Base-by-base conservation (phyloP, 2,329 filamentous ascomycete genomes). In the Calcarisporium arbuscula region DNA sequence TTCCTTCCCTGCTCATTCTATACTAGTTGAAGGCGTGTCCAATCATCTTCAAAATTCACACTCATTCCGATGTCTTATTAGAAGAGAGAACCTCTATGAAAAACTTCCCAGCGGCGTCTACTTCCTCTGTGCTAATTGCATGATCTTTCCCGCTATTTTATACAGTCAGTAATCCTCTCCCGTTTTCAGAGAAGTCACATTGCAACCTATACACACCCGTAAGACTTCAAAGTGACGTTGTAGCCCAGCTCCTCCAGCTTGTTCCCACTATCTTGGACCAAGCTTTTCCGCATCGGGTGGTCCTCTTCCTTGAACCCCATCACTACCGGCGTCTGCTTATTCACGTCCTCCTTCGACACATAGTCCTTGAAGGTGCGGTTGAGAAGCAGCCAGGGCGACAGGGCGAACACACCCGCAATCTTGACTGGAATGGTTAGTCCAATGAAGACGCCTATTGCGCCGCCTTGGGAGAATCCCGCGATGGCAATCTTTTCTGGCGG, bases 301-400 rank as follows among this genome's bases (percentile, higher is more conserved):
- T 98, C 90, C 1, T 62, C 63, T 41, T 80, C 74, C n/a, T 92
- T 92, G 50, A 96, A 92, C 10, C 76, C 87, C 80, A 95, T 83
- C 60, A 92, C 85, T 43, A 96, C 79, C 2, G 85, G 84, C 2
- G 87, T 95, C 26, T 82, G 68, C 58, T 80, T 77, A 46, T 73
- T 68, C 38, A 41, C 28, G 67, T 70, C 62, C 19, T 35, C 48
- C 9, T 56, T 50, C 4, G 62, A 56, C 10, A 64, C 39, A 17
- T 62, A 48, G 7, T 61, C 52, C 28, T 54, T 51, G 45, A 72
- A 67, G 39, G 62, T 65, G 32, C 49, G 39, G 35, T 54, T 58
- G 19, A 95, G 67, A n/a, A 85, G 70, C 46, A 95, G 63, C 58
- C 92, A 95, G 51, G 77, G 82, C 10, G 83, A 90, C 41, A 96